Base-by-base conservation (phyloP, 345 rosid species). In the Ricinus communis region DNA sequence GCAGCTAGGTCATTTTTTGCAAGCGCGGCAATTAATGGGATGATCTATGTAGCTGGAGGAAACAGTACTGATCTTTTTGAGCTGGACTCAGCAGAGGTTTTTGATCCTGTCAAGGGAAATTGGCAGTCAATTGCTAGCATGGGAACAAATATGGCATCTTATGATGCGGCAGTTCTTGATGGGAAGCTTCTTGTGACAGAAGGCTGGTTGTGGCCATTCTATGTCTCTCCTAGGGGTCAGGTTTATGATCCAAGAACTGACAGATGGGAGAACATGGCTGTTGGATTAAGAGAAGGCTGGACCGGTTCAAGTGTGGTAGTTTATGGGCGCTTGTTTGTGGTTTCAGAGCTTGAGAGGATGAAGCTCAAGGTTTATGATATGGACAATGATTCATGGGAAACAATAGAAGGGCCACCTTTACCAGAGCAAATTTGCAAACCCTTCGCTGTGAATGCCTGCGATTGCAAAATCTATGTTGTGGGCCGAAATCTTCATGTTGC, bases 161-260 rank as follows among this genome's bases (percentile, higher is more conserved):
- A 89, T 53, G 93, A 93, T 75, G 77, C 96, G 22, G 93, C 95
- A 0, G 96, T 93, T 71, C 83, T 90, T 21, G 80, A 87, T 24
- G 96, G 98, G 49, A 90, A 87, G 75, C 89, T 93, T 52, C 84
- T 90, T 19, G 95, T 93, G 12, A 90, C 98, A 0, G 96, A 90
- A 83, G 98, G 98, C 62, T 93, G 98, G 98, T 70, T 93, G 71
- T 93, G 96, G 96, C 98, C 98, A 2, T 93, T 93, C 71, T 79
- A 80, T 60, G 90, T 90, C 31, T 88, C 93, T 41, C 98, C 96
- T 0, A 78, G 98, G 65, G 98, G 98, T 61, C 96, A 86, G 69
- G 89, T 90, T n/a, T 93, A 90, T 69, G 95, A 93, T 68, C 94
- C 96, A 16, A 83, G 63, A 70, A 79, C 82, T 0, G 77, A 90